Base-by-base conservation (phyloP, 805 yeast genomes). In the Candida nanaspora region DNA sequence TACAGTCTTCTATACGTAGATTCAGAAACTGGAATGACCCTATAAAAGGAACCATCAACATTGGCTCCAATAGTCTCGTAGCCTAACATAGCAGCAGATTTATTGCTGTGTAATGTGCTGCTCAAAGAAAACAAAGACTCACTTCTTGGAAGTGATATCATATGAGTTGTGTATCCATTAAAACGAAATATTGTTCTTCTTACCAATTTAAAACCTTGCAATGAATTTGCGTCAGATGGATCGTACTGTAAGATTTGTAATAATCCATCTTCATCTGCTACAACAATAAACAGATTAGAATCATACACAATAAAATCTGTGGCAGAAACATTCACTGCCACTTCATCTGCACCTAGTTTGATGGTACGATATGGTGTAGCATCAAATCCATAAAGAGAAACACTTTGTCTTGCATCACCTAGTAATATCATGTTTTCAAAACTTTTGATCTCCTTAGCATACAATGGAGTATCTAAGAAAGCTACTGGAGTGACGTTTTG, bases 281-380 rank as follows among this genome's bases (percentile, higher is more conserved):
- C 70, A 1, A 82, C 65, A 34, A 87, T 70, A 50, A 61, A 77
- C 11, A 89, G 61, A 38, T 84, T 83, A 10, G 83, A 84, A 43
- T 82, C 84, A 42, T 78, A 72, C 14, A 79, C 76, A 21, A 86
- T 60, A 54, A 89, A 87, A 45, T 89, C 96, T n/a, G 84, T 77
- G 44, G 82, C 70, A 34, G 72, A 68, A 0, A 84, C 82, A 51
- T 80, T 83, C 34, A 83, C 65, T 16, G 71, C 61, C 21, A 75
- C 70, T 18, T 75, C 68, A 56, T 89, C 95, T 55, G 82, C 85
- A 8, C 95, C 89, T 39, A 93, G 59, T 42, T 74, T 60, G 15
- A 87, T 68, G 80, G 91, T 79, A 47, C 96, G 67, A 57, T 86
- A 89, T 1, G 99, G 99, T 52, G 91, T 96, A 2, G 94, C 91